phyloP scores from a whole-genome alignment of 2,329 filamentous ascomycete genomes.

The Periconia sp. region DNA sequence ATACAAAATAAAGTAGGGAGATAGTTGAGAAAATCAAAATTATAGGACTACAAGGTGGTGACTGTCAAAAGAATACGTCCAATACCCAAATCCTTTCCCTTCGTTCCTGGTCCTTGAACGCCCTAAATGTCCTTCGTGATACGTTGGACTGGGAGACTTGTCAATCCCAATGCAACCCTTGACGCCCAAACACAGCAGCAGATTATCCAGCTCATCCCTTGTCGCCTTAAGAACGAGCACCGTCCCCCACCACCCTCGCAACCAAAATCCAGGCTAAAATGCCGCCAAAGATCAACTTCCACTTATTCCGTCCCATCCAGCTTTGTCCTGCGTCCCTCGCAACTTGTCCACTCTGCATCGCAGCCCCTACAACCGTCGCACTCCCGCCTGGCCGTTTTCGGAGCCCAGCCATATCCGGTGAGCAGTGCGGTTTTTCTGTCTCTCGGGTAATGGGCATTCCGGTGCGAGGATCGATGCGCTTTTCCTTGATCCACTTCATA shows the following conservation, averaged over 20 bases:
- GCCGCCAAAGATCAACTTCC: slow-evolving; percentile 67
- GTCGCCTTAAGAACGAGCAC: slow-evolving; percentile 15
- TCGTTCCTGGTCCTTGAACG: neutral
- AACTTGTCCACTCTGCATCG: slow-evolving; percentile 79
- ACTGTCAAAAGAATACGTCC: no score
- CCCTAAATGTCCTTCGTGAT: neutral
- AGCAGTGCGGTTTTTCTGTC: slow-evolving; percentile 57
- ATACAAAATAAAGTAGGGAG: no score
- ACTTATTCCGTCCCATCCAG: slow-evolving; percentile 80
- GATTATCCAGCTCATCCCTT: slow-evolving; percentile 5
- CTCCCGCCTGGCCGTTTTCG: slow-evolving; percentile 64
- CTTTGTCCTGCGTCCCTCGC: slow-evolving; percentile 71
- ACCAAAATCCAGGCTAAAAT: slow-evolving; percentile 84
- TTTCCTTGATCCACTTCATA: slow-evolving; percentile 85
- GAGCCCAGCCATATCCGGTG: slow-evolving; percentile 63
- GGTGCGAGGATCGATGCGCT: slow-evolving; percentile 75
- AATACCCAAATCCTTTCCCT: neutral
- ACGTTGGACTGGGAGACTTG: neutral
- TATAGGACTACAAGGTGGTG: no score
- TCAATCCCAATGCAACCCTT: slow-evolving; percentile 4
- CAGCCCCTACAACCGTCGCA: slow-evolving; percentile 55
- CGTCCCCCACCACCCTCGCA: slow-evolving; percentile 69
- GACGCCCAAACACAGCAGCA: slow-evolving; percentile 1
- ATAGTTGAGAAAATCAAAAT: no score
- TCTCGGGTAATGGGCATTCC: slow-evolving; percentile 65